Conservation (phyloP, 495 filamentous ascomycete species). For the Penicillium daleae region DNA sequence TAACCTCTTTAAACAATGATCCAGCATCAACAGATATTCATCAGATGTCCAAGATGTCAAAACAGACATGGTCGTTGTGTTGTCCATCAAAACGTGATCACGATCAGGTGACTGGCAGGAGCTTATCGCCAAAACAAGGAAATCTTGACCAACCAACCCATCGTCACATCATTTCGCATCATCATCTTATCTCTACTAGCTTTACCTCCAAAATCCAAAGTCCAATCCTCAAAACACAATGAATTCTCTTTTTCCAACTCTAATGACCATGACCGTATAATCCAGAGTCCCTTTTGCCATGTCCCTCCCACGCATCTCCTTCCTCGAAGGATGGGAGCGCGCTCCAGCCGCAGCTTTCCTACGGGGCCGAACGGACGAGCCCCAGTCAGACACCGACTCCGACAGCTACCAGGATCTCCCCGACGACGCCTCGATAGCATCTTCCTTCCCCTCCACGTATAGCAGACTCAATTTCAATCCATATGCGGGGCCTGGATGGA, state of each 20-base stretch:
- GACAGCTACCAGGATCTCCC: conserved; percentile 40
- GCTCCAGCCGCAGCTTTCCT: conserved; percentile 40
- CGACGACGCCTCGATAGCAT: conserved; percentile 37
- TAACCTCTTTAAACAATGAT: neutral
- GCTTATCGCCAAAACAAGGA: neutral
- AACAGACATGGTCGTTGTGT: no score
- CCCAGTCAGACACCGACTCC: conserved; percentile 37
- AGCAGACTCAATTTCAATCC: conserved; percentile 52
- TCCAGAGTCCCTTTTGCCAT: conserved; percentile 14
- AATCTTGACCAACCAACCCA: neutral
- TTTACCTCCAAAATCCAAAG: neutral
- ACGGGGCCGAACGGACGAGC: conserved; percentile 26
- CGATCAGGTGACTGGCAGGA: neutral
- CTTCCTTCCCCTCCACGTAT: conserved; percentile 48
- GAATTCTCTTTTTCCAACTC: neutral
- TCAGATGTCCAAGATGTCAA: neutral
- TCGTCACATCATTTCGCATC: neutral
- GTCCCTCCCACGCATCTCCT: conserved; percentile 42
- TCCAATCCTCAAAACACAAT: no score
- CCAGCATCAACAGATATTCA: neutral
- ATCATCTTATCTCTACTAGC: conserved; percentile 4
- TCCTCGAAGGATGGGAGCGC: conserved; percentile 51
- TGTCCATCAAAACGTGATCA: no score
- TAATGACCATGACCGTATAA: conserved; percentile 1
- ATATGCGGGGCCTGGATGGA: conserved; percentile 48